Conservation (phyloP, 1,139 yeast species). For the Geotrichum fermentans region DNA sequence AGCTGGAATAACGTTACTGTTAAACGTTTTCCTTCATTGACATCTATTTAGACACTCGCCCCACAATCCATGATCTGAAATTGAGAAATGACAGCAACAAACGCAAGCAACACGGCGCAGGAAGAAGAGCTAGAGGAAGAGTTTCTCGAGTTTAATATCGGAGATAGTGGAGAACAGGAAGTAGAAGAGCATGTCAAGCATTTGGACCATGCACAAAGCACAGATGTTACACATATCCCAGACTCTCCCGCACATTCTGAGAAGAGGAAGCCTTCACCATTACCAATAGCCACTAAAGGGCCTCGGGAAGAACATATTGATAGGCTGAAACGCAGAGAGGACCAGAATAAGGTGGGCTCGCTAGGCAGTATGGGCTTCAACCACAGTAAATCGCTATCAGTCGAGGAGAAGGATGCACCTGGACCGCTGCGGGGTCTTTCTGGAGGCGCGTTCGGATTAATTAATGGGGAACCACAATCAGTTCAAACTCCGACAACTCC, state of each 20-base stretch:
- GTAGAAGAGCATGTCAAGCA: neutral
- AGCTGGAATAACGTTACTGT: too few relatives aligned
- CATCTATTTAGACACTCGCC: too few relatives aligned
- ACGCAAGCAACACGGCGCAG: neutral
- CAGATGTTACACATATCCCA: neutral
- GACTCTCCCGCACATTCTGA: neutral
- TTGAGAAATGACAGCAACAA: neutral
- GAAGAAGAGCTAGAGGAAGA: constrained; percentile 15
- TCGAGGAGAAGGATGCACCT: neutral
- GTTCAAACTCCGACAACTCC: neutral
- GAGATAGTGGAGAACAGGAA: constrained; percentile 3
- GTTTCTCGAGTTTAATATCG: constrained; percentile 18
- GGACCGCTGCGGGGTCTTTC: constrained; percentile 2
- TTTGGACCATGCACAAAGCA: too few relatives aligned
- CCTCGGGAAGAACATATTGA: neutral
- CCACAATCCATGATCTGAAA: too few relatives aligned
- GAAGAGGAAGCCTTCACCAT: neutral
- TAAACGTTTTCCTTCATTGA: too few relatives aligned
- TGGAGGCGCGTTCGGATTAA: neutral
- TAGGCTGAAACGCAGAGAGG: neutral
- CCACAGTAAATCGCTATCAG: neutral
- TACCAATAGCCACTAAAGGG: neutral
- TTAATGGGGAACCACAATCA: neutral
- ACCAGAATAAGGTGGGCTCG: neutral
- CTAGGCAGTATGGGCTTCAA: neutral